Conservation (phyloP, 164 flowering plant genomes). For the Stephania cephalantha region DNA sequence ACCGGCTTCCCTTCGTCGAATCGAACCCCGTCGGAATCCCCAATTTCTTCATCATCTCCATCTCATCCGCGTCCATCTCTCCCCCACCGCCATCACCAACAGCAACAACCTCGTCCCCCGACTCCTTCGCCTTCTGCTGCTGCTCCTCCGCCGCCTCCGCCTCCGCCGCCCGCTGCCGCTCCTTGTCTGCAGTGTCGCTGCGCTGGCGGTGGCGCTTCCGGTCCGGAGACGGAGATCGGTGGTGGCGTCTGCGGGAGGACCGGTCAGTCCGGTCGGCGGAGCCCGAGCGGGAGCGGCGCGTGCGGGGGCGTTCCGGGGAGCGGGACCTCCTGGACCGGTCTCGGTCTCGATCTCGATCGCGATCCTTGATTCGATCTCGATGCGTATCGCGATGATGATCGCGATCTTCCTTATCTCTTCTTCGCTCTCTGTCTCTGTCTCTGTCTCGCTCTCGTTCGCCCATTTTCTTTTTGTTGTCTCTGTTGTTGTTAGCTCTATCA, state of each 20-base stretch:
- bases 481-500: neutral
- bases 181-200: slow-evolving; percentile 27
- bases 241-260: slow-evolving; percentile 37
- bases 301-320: slow-evolving; percentile 42
- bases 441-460: slow-evolving; percentile 18
- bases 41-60: slow-evolving; percentile 83
- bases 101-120: slow-evolving; percentile 4
- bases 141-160: slow-evolving; percentile 32
- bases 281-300: slow-evolving; percentile 40
- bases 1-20: slow-evolving; percentile 94
- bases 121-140: slow-evolving; percentile 21
- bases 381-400: slow-evolving; percentile 21
- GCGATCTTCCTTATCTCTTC: slow-evolving; percentile 20
- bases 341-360: slow-evolving; percentile 37
- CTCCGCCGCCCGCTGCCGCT: slow-evolving; percentile 16
- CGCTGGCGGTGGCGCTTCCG: slow-evolving; percentile 23
- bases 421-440: slow-evolving; percentile 21
- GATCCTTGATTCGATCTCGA: slow-evolving; percentile 33
- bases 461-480: slow-evolving; percentile 2
- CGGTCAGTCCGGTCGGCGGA: slow-evolving; percentile 39
- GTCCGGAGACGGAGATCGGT: slow-evolving; percentile 48
- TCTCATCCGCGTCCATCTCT: slow-evolving; percentile 50
- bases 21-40: slow-evolving; percentile 92
- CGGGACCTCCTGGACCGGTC: slow-evolving; percentile 45
- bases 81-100: slow-evolving; percentile 13